Percentiles rank a stretch among this genome's conserved stretches.
Conservation (phyloP, 2,329 filamentous ascomycete species). For the Emericellopsis cladophorae region DNA sequence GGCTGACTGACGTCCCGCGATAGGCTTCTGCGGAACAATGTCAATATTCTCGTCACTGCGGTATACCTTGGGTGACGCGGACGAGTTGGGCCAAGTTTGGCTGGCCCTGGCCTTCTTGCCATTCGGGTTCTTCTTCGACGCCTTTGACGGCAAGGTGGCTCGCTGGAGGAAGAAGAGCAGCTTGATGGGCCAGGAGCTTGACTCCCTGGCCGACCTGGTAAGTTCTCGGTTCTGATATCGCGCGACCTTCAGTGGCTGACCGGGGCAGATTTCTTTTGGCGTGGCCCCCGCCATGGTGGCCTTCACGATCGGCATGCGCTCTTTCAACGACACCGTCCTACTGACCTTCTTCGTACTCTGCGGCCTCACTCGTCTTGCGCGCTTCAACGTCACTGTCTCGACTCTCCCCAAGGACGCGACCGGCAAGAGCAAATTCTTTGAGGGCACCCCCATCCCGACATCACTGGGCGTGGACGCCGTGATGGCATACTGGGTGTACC, state of each 20-base stretch:
- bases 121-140: constrained; percentile 92
- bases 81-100: constrained; percentile 60
- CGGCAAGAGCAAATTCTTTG: constrained; percentile 91
- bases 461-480: constrained; percentile 67
- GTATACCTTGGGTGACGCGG: constrained; percentile 68
- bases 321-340: constrained; percentile 64
- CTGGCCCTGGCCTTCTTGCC: constrained; percentile 77
- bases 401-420: constrained; percentile 81
- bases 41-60: constrained; percentile 91
- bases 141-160: constrained; percentile 94
- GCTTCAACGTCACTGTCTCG: constrained; percentile 93
- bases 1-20: not conserved
- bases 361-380: constrained; percentile 82
- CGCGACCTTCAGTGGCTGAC: not conserved
- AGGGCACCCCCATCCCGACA: constrained; percentile 92
- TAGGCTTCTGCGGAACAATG: constrained; percentile 78
- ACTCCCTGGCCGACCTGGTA: constrained; percentile 92
- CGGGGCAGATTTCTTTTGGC: constrained; percentile 77
- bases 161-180: constrained; percentile 95
- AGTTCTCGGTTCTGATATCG: constrained; percentile 10
- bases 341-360: constrained; percentile 88
- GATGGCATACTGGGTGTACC: constrained; percentile 81
- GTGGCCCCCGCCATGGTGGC: constrained; percentile 78
- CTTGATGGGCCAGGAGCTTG: constrained; percentile 94
- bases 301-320: constrained; percentile 81